Base-by-base conservation (phyloP, 2,329 filamentous ascomycete genomes). In the Cytospora paraplurivora region DNA sequence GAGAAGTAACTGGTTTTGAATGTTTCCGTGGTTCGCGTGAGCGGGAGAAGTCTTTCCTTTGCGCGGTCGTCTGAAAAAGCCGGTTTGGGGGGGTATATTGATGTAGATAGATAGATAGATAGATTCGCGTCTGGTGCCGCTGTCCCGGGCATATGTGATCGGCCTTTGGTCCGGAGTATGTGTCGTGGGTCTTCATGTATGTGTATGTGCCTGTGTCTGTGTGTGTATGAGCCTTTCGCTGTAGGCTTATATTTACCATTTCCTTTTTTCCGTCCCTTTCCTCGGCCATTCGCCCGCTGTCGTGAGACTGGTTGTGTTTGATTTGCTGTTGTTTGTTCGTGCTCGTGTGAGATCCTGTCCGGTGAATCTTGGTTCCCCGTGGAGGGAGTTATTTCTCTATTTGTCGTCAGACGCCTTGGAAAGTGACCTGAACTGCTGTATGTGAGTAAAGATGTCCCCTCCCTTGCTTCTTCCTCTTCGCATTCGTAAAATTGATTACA, bases 11-110 rank as follows among this genome's bases (percentile, higher is more conserved):
- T 63, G 63, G 62, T 59, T 60, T 34, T 55, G 17, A 27, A 33
- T 54, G 41, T 47, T 47, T 66, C 52, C 63, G 59, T 54, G 50
- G 56, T 70, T 72, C 70, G 72, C 72, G 72, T 72, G 72, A 73
- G 72, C 72, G 72, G 67, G 66, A 58, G 57, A 59, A 54, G 62
- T 66, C 64, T 66, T 66, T 47, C 54, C 54, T 63, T 54, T 57
- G 49, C 67, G 66, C 65, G 71, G 69, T 70, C 69, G 64, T 66
- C 50, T 68, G 64, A 55, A 59, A 64, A 64, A 62, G 59, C 56
- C 55, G 27, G 2, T 27, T 27, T 27, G 27, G 55, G 58, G 55
- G 58, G 52, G 50, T 63, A 62, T 62, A 27, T 27, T 27, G 27
- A 52, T 59, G 50, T 62, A 64, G 55, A 66, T 66, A 66, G 64